These are phyloP conservation scores for Guyanaporus albipodus DNA, from an alignment of 768 basidiomycete genomes.

Conservation along the genomic window DNA sequence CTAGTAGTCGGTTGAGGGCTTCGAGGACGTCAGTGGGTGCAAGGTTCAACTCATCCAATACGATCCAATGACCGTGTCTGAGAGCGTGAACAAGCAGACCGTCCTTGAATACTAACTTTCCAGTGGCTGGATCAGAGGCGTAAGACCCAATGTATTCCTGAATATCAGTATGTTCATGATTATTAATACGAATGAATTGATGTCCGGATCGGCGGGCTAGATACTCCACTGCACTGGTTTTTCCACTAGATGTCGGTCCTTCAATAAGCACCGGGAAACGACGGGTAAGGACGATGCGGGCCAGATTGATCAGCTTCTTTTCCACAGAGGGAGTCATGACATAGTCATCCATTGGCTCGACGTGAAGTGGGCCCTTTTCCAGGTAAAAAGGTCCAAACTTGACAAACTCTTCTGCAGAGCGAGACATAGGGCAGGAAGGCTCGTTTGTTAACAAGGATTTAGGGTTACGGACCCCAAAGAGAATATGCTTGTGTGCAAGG, in stretches of 20 bases:
- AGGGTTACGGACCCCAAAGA: constrained; percentile 76
- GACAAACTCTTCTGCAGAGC: constrained; percentile 54
- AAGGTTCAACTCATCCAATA: constrained; percentile 94
- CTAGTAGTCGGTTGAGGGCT: constrained; percentile 91
- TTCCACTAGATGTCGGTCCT: constrained; percentile 96
- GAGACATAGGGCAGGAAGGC: constrained; percentile 49
- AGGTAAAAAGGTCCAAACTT: constrained; percentile 93
- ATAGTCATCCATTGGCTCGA: constrained; percentile 71
- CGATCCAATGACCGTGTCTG: constrained; percentile 93
- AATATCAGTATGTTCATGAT: constrained; percentile 99
- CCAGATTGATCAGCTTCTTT: constrained; percentile 89
- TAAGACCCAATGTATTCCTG: constrained; percentile 98
- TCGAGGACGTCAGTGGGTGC: constrained; percentile 98
- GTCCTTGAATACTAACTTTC: constrained; percentile 94
- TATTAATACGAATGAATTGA: constrained; percentile 96
- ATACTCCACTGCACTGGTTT: constrained; percentile 96
- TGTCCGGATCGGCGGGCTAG: constrained; percentile 91
- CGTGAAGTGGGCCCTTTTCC: constrained; percentile 65
- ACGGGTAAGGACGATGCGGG: constrained; percentile 82
- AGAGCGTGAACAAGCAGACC: constrained; percentile 91
- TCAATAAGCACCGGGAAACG: constrained; percentile 95
- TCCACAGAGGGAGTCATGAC: constrained; percentile 96
- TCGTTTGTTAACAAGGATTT: constrained; percentile 70
- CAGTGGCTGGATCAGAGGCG: constrained; percentile 85
- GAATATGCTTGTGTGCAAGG: constrained; percentile 73